phyloP scores from a whole-genome alignment of 345 rosid species.

The Citrus trifoliata region DNA sequence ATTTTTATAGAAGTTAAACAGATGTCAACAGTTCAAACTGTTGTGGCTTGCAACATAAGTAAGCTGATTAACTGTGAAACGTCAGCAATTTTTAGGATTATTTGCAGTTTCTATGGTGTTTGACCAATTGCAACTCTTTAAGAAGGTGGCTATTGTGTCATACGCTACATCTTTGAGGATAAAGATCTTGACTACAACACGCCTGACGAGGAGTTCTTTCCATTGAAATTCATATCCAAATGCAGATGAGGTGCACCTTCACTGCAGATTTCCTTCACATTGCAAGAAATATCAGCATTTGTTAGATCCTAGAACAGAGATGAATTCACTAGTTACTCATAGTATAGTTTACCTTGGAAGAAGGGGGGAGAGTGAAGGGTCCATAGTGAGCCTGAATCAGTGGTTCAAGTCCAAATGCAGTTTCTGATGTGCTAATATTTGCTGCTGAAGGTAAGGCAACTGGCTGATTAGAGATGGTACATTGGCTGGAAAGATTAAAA shows the following conservation, averaged over 20 bases:
- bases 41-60: slow-evolving; percentile 19
- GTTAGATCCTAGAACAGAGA: slow-evolving; percentile 6
- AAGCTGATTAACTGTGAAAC: slow-evolving; percentile 19
- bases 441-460: slow-evolving; percentile 24
- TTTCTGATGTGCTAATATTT: slow-evolving; percentile 22
- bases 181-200: slow-evolving; percentile 30
- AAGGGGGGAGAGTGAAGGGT: slow-evolving; percentile 28
- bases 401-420: slow-evolving; percentile 37
- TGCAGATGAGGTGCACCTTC: slow-evolving; percentile 30
- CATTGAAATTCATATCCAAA: slow-evolving; percentile 26
- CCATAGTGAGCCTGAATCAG: slow-evolving; percentile 32
- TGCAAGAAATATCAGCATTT: neutral
- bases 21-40: slow-evolving; percentile 12
- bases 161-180: slow-evolving; percentile 8
- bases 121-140: slow-evolving; percentile 8
- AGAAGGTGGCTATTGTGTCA: neutral
- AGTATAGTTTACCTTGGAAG: slow-evolving; percentile 40
- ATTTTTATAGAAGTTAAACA: slow-evolving; percentile 3
- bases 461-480: slow-evolving; percentile 29
- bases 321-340: slow-evolving; percentile 1
- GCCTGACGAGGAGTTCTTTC: slow-evolving; percentile 34
- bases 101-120: slow-evolving; percentile 21
- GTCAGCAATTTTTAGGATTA: slow-evolving; percentile 23
- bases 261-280: slow-evolving; percentile 39
- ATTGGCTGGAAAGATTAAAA: slow-evolving; percentile 26